Conservation (phyloP, 2,329 filamentous ascomycete genomes). For the Xylariaceae sp. region DNA sequence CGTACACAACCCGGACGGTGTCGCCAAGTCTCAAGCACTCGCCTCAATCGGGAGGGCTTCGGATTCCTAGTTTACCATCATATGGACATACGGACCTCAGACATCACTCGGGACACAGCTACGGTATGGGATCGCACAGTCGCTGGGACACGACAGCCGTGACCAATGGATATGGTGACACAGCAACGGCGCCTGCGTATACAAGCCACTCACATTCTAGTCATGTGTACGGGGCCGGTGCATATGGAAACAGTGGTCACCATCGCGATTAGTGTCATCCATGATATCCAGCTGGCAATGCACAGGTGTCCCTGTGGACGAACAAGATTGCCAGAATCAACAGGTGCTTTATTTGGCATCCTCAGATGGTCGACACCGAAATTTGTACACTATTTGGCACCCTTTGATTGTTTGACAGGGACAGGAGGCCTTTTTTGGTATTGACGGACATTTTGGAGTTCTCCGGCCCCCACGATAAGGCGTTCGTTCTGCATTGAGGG, state of each 20-base stretch:
- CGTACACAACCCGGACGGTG: conserved; percentile 46
- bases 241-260: conserved; percentile 43
- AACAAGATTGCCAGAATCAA: no score
- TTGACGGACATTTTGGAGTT: no score
- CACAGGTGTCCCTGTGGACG: neutral
- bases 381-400: no score
- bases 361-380: no score
- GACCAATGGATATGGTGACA: conserved; percentile 29
- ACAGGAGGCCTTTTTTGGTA: no score
- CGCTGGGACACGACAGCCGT: conserved; percentile 30
- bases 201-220: conserved; percentile 31
- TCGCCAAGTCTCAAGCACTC: conserved; percentile 41
- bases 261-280: conserved; percentile 37
- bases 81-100: conserved; percentile 37
- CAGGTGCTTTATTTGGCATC: no score
- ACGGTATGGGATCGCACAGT: conserved; percentile 32
- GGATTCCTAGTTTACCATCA: conserved; percentile 36
- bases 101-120: conserved; percentile 37
- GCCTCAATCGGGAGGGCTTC: conserved; percentile 33
- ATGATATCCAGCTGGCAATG: neutral
- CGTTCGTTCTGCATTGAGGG: no score
- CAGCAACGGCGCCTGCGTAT: conserved; percentile 25
- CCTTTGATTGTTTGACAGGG: no score
- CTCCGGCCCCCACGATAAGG: no score
- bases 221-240: conserved; percentile 42